A percentile compares a stretch with the other conserved stretches of the same genome.
Conservation (phyloP, 2,329 filamentous ascomycete genomes). For the Phialophora macrospora region DNA sequence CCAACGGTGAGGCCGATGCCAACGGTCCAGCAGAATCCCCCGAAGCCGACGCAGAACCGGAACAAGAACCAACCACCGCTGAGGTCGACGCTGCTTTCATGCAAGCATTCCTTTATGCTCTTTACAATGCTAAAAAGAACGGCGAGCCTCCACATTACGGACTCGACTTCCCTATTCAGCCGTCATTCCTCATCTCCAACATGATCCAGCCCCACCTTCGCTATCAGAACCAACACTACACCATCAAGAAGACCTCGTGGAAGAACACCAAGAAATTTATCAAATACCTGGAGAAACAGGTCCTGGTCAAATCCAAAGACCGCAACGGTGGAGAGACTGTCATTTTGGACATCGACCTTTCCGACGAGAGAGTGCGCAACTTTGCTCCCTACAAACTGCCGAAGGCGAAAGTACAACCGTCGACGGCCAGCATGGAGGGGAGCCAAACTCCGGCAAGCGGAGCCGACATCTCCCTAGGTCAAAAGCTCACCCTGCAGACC, state of each 20-base stretch:
- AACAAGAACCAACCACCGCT: constrained; percentile 62
- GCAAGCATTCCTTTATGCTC: constrained; percentile 67
- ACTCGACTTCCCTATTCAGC: constrained; percentile 66
- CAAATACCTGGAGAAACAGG: constrained; percentile 68
- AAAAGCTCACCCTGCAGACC: constrained; percentile 55
- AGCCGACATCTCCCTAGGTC: constrained; percentile 49
- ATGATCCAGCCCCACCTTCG: constrained; percentile 71
- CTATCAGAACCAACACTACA: constrained; percentile 61
- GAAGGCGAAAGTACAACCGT: constrained; percentile 57
- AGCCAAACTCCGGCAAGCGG: constrained; percentile 36
- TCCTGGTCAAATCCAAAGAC: constrained; percentile 68
- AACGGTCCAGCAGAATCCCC: constrained; percentile 34
- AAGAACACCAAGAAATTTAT: constrained; percentile 73
- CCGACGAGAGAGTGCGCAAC: constrained; percentile 57
- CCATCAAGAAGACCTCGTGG: constrained; percentile 73
- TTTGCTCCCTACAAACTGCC: constrained; percentile 69
- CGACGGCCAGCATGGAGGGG: constrained; percentile 47
- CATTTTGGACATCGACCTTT: constrained; percentile 68
- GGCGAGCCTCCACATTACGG: constrained; percentile 60
- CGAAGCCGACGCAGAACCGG: constrained; percentile 48
- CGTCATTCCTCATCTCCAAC: constrained; percentile 66
- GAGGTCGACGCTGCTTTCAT: constrained; percentile 70
- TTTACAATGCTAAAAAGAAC: constrained; percentile 63
- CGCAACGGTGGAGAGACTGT: constrained; percentile 67
- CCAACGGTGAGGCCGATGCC: neutral